A percentile compares a stretch with the other conserved stretches of the same genome.
These are phyloP conservation scores for Kwoniella europaea DNA, from an alignment of 768 basidiomycete genomes.

Conservation along the genomic window DNA sequence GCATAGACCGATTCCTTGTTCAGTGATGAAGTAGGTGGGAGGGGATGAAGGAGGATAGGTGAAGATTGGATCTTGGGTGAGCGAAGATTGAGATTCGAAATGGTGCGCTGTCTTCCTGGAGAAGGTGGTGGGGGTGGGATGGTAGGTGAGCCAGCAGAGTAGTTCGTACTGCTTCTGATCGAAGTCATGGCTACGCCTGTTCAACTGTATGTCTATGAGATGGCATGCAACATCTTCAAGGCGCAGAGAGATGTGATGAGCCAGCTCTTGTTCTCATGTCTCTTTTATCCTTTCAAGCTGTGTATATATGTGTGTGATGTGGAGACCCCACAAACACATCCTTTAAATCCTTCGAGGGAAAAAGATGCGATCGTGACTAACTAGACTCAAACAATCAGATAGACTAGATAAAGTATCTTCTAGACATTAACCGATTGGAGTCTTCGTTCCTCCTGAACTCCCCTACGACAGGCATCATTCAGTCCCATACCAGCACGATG, in stretches of 20 bases:
- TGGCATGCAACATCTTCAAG: too few species aligned
- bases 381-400: background rate
- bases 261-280: background rate
- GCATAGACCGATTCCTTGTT: constrained; percentile 35
- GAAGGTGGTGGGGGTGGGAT: constrained; percentile 3
- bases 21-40: constrained; percentile 38
- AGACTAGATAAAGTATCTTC: too few species aligned
- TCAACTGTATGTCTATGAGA: too few species aligned
- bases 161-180: background rate
- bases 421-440: too few species aligned
- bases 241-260: too few species aligned
- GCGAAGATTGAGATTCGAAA: background rate
- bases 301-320: background rate
- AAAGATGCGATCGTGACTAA: background rate
- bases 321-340: constrained; percentile 10
- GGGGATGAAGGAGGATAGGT: constrained; percentile 46
- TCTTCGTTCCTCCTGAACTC: background rate
- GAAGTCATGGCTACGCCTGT: background rate
- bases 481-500: background rate
- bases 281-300: constrained; percentile 1
- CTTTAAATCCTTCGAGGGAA: background rate
- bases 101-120: constrained; percentile 4
- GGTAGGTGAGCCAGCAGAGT: constrained; percentile 9
- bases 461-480: background rate
- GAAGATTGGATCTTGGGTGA: constrained; percentile 36